These are phyloP conservation scores for Adansonia rubrostipa DNA, from an alignment of 441 rosid genomes.

Conservation along the genomic window DNA sequence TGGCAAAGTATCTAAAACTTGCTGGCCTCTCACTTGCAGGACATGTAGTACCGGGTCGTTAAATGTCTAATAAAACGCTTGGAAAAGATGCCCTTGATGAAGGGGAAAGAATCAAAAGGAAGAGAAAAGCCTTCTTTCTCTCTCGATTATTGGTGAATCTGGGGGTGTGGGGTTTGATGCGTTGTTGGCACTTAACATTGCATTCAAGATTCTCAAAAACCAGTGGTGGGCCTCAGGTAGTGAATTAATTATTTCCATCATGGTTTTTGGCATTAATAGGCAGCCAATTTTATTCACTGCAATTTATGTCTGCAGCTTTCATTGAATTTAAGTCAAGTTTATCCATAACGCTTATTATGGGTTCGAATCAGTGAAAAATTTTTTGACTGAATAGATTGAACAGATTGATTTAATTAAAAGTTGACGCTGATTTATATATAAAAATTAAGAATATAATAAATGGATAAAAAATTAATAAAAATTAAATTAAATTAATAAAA, in stretches of 20 bases:
- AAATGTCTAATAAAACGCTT: background rate
- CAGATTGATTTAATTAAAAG: no score
- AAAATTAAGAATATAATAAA: no score
- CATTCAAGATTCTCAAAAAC: constrained; percentile 24
- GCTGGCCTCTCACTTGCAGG: constrained; percentile 20
- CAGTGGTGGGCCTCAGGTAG: background rate
- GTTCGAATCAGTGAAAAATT: background rate
- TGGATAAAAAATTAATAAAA: no score
- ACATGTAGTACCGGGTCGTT: constrained; percentile 9
- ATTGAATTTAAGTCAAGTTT: background rate
- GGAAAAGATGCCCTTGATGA: background rate
- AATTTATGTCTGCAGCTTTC: background rate
- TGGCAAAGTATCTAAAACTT: constrained; percentile 21
- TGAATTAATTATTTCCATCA: background rate
- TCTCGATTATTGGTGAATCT: no score
- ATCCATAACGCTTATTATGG: constrained; percentile 1
- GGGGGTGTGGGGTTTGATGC: background rate
- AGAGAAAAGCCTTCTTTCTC: no score
- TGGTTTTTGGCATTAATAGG: background rate
- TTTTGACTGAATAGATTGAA: no score
- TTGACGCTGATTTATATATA: no score
- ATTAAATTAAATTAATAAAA: no score
- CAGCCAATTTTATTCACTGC: background rate
- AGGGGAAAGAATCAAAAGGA: background rate
- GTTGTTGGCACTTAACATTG: constrained; percentile 12